Base-by-base conservation (phyloP, 2,329 filamentous ascomycete genomes). In the Exophiala aquamarina region DNA sequence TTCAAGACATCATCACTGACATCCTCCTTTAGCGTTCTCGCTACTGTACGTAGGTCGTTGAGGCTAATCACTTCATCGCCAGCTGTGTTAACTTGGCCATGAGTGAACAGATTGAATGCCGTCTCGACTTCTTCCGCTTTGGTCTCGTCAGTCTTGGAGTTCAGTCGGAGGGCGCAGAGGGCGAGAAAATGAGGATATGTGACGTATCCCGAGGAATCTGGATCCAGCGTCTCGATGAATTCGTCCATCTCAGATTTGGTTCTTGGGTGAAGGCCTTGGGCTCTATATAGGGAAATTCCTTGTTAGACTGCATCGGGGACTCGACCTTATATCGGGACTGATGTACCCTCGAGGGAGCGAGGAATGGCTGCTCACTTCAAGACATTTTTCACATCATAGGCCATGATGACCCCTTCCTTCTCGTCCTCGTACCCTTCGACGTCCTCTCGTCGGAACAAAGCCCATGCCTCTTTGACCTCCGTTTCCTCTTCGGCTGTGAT, bases 381-480 rank as follows among this genome's bases (percentile, higher is more conserved):
- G 26, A 84, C 86, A 40, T 85, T 81, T 54, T 84, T 78, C 55
- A 91, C 78, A 63, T 89, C 84, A 59, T 75, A 74, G 3, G 79
- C 82, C 10, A 80, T 79, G 41, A 89, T 78, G 13, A 87, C 82
- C 50, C 84, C 85, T 46, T 85, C 67, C 62, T 89, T 88, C 60
- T 91, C 84, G 41, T 85, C 81, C 15, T 83, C 77, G 67, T 81
- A 81, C 28, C 84, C 81, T 57, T 86, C 78, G 4, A 54, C 50
- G 41, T 67, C 59, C 17, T 62, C 50, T 1, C 62, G 56, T 1
- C 83, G 74, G 66, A 97, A 98, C 6, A 97, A 78, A 17, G 80
- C 76, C 67, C 93, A 97, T 11, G 91, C 91, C 68, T 96, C 91
- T 61, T 82, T 84, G 63, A 98, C 95, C 70, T 96, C 90, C 58